Conservation (phyloP, 306 rosid species). For the Begonia peltatifolia region DNA sequence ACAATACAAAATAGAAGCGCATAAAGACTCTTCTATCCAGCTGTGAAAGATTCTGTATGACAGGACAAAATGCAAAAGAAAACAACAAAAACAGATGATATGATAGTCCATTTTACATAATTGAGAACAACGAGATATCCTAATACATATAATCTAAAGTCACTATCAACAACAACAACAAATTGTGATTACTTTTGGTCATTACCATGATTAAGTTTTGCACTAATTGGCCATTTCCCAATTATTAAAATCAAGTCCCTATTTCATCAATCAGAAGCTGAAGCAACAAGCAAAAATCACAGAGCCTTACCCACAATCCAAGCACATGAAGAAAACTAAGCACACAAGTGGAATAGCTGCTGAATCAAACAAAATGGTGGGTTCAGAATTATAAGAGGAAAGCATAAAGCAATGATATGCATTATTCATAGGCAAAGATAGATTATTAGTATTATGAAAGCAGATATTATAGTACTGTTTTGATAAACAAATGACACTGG, state of each 20-base stretch:
- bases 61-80: slow-evolving; percentile 5
- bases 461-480: neutral
- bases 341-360: neutral
- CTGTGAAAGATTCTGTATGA: slow-evolving; percentile 1
- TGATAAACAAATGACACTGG: neutral
- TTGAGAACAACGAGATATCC: too few species aligned
- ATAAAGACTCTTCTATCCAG: too few species aligned
- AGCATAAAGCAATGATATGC: neutral
- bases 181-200: slow-evolving; percentile 1
- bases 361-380: slow-evolving; percentile 5
- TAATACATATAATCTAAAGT: slow-evolving; percentile 20
- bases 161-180: slow-evolving; percentile 12
- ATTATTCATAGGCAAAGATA: neutral
- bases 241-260: neutral
- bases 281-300: too few species aligned
- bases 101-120: slow-evolving; percentile 6
- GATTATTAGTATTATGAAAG: too few species aligned
- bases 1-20: too few species aligned
- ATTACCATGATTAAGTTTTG: slow-evolving; percentile 1
- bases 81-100: slow-evolving; percentile 27
- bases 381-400: neutral
- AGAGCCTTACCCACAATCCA: neutral
- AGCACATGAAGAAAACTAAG: neutral
- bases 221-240: slow-evolving; percentile 1
- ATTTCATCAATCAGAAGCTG: too few species aligned